phyloP scores from a whole-genome alignment of 345 rosid genomes.

The Bruguiera gymnorhiza region DNA sequence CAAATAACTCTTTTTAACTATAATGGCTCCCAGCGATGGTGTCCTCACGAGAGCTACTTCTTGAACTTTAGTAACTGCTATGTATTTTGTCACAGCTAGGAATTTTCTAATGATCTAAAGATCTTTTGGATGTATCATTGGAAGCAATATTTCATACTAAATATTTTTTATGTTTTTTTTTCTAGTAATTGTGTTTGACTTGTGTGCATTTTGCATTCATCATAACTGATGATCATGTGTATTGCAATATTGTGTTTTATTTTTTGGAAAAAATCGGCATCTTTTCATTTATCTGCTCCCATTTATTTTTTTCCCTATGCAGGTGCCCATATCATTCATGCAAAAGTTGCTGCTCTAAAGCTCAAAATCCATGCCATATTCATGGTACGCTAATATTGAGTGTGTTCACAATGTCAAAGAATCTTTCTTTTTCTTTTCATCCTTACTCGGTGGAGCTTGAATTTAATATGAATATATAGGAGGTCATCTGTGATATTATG shows the following conservation, averaged over 20 bases:
- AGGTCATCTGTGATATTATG: background rate
- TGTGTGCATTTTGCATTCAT: background rate
- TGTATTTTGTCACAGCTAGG: background rate
- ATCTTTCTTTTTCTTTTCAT: background rate
- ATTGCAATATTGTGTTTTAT: too few species aligned
- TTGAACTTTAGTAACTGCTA: background rate
- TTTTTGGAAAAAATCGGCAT: background rate
- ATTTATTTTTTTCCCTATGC: conserved; percentile 31
- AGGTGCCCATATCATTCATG: conserved; percentile 96
- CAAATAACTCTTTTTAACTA: too few species aligned
- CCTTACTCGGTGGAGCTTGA: background rate
- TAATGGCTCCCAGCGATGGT: too few species aligned
- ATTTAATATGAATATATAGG: conserved; percentile 6
- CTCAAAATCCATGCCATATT: conserved; percentile 91
- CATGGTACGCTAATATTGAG: conserved; percentile 55
- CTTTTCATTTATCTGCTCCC: conserved; percentile 1
- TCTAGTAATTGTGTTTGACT: background rate
- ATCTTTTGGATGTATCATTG: background rate
- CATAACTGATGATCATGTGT: too few species aligned
- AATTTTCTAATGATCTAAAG: background rate
- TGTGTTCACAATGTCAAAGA: background rate
- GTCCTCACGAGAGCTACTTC: background rate
- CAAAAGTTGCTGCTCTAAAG: conserved; percentile 92
- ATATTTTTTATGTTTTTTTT: background rate
- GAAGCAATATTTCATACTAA: background rate